A percentile compares a stretch with the other conserved stretches of the same genome.
phyloP scores from a whole-genome alignment of 1,139 yeast genomes.

The Torulaspora globosa region DNA sequence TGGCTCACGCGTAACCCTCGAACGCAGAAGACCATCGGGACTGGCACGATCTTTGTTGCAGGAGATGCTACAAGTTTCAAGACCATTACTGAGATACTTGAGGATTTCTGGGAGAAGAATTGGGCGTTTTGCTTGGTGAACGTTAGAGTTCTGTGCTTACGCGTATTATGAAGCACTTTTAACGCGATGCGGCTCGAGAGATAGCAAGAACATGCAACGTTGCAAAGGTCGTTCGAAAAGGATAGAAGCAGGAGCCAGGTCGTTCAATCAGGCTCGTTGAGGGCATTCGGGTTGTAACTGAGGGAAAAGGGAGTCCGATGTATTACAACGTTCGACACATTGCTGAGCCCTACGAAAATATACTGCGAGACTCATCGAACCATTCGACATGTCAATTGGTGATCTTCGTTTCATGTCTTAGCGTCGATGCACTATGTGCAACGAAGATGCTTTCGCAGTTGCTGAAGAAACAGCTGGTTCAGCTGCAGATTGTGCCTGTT shows the following conservation, averaged over 20 bases:
- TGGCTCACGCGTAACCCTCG: background rate
- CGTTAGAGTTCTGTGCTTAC: background rate
- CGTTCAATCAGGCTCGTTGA: background rate
- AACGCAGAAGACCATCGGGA: background rate
- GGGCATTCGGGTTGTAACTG: background rate
- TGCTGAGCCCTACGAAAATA: slow-evolving; percentile 54
- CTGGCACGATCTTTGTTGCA: no score
- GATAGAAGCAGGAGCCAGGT: background rate
- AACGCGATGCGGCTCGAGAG: background rate
- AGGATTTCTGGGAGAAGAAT: no score
- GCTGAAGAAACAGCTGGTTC: slow-evolving; percentile 76
- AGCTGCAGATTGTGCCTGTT: slow-evolving; percentile 88
- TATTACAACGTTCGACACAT: slow-evolving; percentile 61
- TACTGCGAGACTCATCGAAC: slow-evolving; percentile 61
- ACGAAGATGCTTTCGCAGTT: slow-evolving; percentile 69
- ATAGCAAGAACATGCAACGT: background rate
- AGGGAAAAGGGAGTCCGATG: slow-evolving; percentile 41
- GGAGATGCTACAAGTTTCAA: no score
- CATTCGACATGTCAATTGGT: slow-evolving; percentile 89
- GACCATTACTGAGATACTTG: no score
- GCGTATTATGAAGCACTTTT: background rate
- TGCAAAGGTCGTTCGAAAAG: background rate
- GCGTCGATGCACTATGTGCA: slow-evolving; percentile 89
- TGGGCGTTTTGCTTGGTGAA: background rate
- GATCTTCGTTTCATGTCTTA: slow-evolving; percentile 83